Percentiles rank a stretch among this genome's conserved stretches.
Conservation (phyloP, 2,329 filamentous ascomycete species). For the Sporothrix protearum region DNA sequence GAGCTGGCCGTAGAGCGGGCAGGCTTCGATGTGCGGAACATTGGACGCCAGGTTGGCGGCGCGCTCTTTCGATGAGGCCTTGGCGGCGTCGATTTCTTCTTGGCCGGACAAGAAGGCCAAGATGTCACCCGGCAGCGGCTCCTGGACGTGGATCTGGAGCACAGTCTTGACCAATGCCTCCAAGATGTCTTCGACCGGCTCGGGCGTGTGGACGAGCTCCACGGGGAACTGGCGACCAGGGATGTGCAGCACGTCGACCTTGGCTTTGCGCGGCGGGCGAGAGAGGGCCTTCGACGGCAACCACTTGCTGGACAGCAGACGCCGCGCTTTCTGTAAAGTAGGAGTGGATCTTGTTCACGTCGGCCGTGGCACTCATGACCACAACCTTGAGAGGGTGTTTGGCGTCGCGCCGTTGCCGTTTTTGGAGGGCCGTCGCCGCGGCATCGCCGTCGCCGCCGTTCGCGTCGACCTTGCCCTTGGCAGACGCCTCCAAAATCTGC, state of each 20-base stretch:
- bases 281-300: too few species aligned
- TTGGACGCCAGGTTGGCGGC: constrained; percentile 67
- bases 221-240: constrained; percentile 87
- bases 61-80: constrained; percentile 75
- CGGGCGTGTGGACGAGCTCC: constrained; percentile 67
- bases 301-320: not conserved
- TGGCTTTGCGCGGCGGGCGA: not conserved
- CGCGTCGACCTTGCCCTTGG: not conserved
- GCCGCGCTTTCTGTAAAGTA: constrained; percentile 61
- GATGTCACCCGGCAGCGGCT: constrained; percentile 90
- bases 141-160: constrained; percentile 79
- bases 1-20: constrained; percentile 86
- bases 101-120: constrained; percentile 90
- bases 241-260: constrained; percentile 58
- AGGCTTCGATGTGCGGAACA: constrained; percentile 67
- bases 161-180: constrained; percentile 78
- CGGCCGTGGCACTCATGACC: constrained; percentile 95
- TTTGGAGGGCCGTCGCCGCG: not conserved
- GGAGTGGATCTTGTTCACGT: constrained; percentile 70
- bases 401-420: constrained; percentile 51
- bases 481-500: constrained; percentile 50
- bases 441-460: not conserved
- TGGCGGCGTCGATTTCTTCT: constrained; percentile 81
- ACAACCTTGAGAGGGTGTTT: constrained; percentile 80
- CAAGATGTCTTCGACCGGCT: constrained; percentile 74